These are phyloP conservation scores for Sugiyamaella smithiae DNA, from an alignment of 805 yeast genomes.

Conservation along the genomic window DNA sequence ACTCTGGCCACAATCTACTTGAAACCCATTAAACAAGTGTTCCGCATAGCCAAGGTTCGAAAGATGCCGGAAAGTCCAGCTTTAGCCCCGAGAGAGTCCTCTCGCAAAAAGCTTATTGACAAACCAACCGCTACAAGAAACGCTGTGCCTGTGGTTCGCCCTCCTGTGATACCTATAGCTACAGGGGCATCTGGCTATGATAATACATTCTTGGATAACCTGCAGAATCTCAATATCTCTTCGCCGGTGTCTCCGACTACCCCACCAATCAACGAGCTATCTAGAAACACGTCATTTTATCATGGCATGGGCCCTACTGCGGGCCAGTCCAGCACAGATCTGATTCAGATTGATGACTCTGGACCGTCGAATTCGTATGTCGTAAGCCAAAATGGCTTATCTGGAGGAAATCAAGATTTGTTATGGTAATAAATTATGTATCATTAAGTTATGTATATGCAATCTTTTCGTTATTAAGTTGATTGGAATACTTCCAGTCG, in stretches of 20 bases:
- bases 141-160: not conserved
- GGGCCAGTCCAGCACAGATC: slow-evolving; percentile 5
- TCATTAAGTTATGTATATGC: not conserved
- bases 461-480: not conserved
- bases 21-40: slow-evolving; percentile 79
- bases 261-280: slow-evolving; percentile 1
- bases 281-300: slow-evolving; percentile 4
- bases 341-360: slow-evolving; percentile 10
- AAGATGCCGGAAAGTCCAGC: slow-evolving; percentile 51
- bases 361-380: not conserved
- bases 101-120: not conserved
- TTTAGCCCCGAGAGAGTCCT: slow-evolving; percentile 32
- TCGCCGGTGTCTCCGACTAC: not conserved
- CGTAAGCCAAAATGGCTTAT: slow-evolving; percentile 20
- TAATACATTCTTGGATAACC: not conserved
- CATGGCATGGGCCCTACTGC: not conserved
- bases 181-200: not conserved
- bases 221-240: not conserved
- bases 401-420: slow-evolving; percentile 16
- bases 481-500: not conserved
- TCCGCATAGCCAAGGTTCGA: slow-evolving; percentile 58
- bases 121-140: not conserved
- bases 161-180: not conserved
- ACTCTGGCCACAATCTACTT: slow-evolving; percentile 78
- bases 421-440: slow-evolving; percentile 14